These are phyloP conservation scores for Magnusiomyces clavatus DNA, from an alignment of 1,139 yeast species.

Conservation along the genomic window DNA sequence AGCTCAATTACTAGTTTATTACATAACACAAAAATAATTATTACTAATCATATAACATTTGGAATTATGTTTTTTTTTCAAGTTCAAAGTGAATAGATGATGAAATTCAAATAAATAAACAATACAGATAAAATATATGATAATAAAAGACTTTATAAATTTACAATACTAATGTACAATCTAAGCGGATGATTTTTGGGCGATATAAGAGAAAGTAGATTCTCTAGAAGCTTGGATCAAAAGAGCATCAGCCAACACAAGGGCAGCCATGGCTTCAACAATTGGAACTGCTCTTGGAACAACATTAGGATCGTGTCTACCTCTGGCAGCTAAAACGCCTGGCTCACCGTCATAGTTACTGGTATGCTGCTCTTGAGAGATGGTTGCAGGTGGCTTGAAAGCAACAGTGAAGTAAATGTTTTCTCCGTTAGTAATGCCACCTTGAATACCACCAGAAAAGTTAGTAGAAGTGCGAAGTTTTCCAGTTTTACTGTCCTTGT, in stretches of 20 bases:
- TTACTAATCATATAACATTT: no score
- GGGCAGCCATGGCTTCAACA: slow-evolving; percentile 96
- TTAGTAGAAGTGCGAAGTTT: slow-evolving; percentile 79
- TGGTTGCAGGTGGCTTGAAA: slow-evolving; percentile 96
- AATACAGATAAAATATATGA: neutral
- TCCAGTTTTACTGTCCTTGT: slow-evolving; percentile 28
- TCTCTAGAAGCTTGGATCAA: slow-evolving; percentile 84
- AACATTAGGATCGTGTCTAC: slow-evolving; percentile 97
- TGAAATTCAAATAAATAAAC: neutral
- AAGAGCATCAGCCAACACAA: slow-evolving; percentile 79
- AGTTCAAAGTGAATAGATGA: neutral
- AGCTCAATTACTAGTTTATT: neutral
- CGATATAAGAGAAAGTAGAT: slow-evolving; percentile 30
- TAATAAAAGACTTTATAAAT: neutral
- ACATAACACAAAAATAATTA: no score
- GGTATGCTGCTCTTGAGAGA: slow-evolving; percentile 85
- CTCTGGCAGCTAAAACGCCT: slow-evolving; percentile 90
- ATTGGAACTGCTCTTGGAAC: slow-evolving; percentile 98
- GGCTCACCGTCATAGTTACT: slow-evolving; percentile 77
- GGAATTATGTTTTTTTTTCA: neutral
- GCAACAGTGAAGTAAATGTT: slow-evolving; percentile 90
- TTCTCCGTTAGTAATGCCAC: slow-evolving; percentile 96
- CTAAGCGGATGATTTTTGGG: neutral
- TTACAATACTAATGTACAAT: neutral
- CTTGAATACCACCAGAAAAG: slow-evolving; percentile 95